Percentiles rank a stretch among this genome's conserved stretches.
phyloP scores from a whole-genome alignment of 2,329 filamentous ascomycete species.

The Diatrype stigma region DNA sequence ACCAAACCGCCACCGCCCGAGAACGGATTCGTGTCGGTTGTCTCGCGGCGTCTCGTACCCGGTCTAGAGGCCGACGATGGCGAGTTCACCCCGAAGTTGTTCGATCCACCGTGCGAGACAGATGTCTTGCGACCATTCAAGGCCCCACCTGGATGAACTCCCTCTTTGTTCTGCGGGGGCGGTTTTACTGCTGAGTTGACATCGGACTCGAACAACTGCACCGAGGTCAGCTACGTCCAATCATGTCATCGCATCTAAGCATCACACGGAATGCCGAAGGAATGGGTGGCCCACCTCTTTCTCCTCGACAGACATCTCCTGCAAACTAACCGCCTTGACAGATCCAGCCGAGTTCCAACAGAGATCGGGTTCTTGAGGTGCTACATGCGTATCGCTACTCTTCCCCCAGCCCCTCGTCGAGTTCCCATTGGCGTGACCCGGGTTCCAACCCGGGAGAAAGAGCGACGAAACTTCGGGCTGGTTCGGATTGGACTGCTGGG shows the following conservation, averaged over 20 bases:
- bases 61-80: slow-evolving; percentile 69
- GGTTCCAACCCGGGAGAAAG: slow-evolving; percentile 76
- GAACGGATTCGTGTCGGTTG: slow-evolving; percentile 64
- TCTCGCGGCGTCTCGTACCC: slow-evolving; percentile 76
- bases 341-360: slow-evolving; percentile 81
- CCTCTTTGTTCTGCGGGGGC: slow-evolving; percentile 68
- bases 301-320: slow-evolving; percentile 63
- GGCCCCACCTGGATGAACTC: slow-evolving; percentile 51
- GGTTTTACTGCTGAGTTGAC: slow-evolving; percentile 94
- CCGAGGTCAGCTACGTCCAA: slow-evolving; percentile 21
- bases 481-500: slow-evolving; percentile 40
- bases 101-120: slow-evolving; percentile 64
- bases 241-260: background rate
- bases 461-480: slow-evolving; percentile 61
- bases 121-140: slow-evolving; percentile 75
- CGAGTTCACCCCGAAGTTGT: slow-evolving; percentile 66
- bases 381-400: slow-evolving; percentile 66
- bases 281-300: slow-evolving; percentile 45
- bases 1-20: slow-evolving; percentile 43
- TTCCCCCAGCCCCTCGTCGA: slow-evolving; percentile 70
- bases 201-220: slow-evolving; percentile 73
- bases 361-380: slow-evolving; percentile 76
- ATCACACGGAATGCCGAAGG: slow-evolving; percentile 1
- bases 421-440: slow-evolving; percentile 64
- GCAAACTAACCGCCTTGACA: slow-evolving; percentile 66